Evolutionary conservation across 768 basidiomycete genomes (phyloP), one percentile per base, ranked within the genome.

Genomic region (Phaeotremella fagi): DNA sequence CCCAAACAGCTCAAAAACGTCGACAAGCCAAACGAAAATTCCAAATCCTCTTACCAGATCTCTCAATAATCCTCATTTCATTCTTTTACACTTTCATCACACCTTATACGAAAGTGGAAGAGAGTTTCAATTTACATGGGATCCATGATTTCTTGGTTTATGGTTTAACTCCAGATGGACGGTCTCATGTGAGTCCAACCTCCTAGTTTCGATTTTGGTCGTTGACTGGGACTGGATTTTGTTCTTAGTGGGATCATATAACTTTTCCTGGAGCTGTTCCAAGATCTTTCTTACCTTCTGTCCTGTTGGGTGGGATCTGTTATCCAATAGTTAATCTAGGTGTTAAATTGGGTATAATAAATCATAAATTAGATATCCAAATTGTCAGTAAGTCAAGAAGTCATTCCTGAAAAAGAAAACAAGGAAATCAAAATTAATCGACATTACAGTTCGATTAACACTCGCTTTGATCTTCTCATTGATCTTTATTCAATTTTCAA

Each of bases 101-200:
- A 2, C 94, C 95, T 0, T 90, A 86, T 71, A 87, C 88, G 3
- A 99, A 99, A 77, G 95, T 99, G 25, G 95, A 99, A 74, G 95
- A 99, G 76, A 88, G 86, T 66, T 97, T 97, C 79, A 91, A 86
- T 61, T 80, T 98, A 7, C 95, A 98, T 69, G 91, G 89, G 0
- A 80, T 80, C 0, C 89, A 95, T 67, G 95, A 99, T 73, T 78
- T 89, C 23, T 77, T 97, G 25, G 80, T 85, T 76, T 84, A 90
- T 65, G 90, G 91, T 1, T 69, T 83, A 16, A n/a, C n/a, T n/a
- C n/a, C n/a, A n/a, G n/a, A 12, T 22, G 20, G 20, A 22, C 38
- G 18, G 43, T n/a, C n/a, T n/a, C n/a, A n/a, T n/a, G n/a, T n/a
- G n/a, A n/a, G n/a, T n/a, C n/a, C n/a, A n/a, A n/a, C n/a, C n/a